Percentiles rank a stretch among this genome's conserved stretches.
These are phyloP conservation scores for Fraxinus dipetala DNA, from an alignment of 305 asterid species.

Conservation along the genomic window DNA sequence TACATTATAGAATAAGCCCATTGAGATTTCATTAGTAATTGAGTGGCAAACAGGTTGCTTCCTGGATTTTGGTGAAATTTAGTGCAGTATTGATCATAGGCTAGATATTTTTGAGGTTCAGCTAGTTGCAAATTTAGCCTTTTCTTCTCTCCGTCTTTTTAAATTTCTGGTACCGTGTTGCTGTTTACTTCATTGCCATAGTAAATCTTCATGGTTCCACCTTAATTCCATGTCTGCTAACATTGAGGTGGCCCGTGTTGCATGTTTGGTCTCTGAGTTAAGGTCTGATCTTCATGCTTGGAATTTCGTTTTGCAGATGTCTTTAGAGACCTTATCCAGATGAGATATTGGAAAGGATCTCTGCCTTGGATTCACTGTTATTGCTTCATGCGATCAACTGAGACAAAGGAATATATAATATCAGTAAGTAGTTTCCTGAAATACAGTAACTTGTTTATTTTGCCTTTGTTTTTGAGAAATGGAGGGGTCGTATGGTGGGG, in stretches of 20 bases:
- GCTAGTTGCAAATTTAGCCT: not conserved
- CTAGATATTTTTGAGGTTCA: not conserved
- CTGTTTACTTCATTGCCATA: not conserved
- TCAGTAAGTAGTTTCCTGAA: conserved; percentile 44
- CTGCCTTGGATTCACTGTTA: conserved; percentile 92
- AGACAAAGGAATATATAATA: conserved; percentile 52
- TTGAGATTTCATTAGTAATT: not conserved
- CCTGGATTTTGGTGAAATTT: not conserved
- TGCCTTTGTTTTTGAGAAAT: not conserved
- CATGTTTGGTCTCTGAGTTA: not conserved
- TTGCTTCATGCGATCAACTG: conserved; percentile 79
- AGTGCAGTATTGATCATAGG: not conserved
- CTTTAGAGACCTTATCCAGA: conserved; percentile 55
- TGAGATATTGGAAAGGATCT: conserved; percentile 71
- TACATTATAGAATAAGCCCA: not conserved
- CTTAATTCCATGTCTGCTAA: not conserved
- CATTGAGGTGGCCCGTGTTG: not conserved
- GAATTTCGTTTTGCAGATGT: conserved; percentile 53
- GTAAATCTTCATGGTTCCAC: not conserved
- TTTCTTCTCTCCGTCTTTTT: not conserved
- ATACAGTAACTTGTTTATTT: conserved; percentile 7
- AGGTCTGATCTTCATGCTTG: not conserved
- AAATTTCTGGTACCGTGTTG: not conserved
- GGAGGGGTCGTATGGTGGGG: not conserved
- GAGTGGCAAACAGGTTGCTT: not conserved